Evolutionary conservation across 2,329 filamentous ascomycete species (phyloP), one percentile per base, ranked within the genome.

Genomic region (Pseudogymnoascus verrucosus): DNA sequence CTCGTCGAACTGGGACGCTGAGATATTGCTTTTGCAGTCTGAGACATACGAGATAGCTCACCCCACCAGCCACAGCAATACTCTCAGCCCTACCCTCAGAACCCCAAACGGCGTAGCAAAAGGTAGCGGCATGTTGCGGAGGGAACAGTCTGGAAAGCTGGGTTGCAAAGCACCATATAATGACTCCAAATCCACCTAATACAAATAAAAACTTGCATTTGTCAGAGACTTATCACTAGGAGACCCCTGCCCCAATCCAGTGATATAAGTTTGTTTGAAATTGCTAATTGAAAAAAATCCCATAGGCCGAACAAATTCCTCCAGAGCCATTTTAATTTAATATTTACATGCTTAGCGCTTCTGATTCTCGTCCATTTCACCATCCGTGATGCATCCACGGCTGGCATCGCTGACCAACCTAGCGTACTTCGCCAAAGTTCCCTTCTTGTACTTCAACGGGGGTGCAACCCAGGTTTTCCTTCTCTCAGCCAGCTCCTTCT

Each of bases 361-460:
- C 16, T 57, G 51, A 21, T 57, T 57, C 28, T 34, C 51, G 11
- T 61, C 59, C 12, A 51, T 62, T 4, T 11, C 34, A 5, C 73
- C 76, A 73, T 86, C 83, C 1, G 83, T 86, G 60, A 86, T 81
- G 70, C 82, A 85, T 4, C 83, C 83, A 67, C 81, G 78, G 69
- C 81, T 84, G 42, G 83, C 83, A 72, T 86, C 80, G 70, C 78
- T 76, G 60, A 86, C 83, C 60, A 78, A 74, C 64, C 69, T 74
- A 6, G 82, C 78, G 69, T 86, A 86, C 76, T 86, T 86, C 70
- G 80, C 84, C 65, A 86, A 70, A 47, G 82, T 84, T 7, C 84
- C 84, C 76, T 82, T 83, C 51, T 74, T 76, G 71, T 85, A 85
- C 75, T 85, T 85, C 64, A 82, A 69, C 54, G 78, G 75, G 36